Conservation (phyloP, 176 grass and related monocot genomes). For the Musa itinerans region DNA sequence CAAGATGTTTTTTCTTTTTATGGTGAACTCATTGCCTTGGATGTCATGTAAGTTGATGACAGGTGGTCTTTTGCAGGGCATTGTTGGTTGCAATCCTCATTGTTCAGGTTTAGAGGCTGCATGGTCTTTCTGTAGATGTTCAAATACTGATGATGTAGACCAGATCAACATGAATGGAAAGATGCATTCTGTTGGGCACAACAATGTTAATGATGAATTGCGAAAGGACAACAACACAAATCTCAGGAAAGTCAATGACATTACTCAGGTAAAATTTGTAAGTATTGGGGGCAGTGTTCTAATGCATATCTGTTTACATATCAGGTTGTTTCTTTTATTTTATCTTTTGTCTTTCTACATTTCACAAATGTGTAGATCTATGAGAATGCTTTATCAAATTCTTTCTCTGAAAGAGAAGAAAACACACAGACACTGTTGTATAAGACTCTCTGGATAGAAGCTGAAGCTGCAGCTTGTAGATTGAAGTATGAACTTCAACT, state of each 20-base stretch:
- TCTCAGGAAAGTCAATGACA: not conserved
- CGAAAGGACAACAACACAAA: not conserved
- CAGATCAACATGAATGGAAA: constrained; percentile 14
- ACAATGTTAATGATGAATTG: not conserved
- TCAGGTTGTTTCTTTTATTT: not conserved
- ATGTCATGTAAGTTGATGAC: not conserved
- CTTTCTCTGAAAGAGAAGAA: constrained; percentile 32
- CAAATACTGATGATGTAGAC: not conserved
- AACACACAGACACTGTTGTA: constrained; percentile 40
- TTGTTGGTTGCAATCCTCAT: not conserved
- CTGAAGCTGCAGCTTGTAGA: constrained; percentile 56
- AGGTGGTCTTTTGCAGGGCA: not conserved
- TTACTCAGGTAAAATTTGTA: constrained; percentile 1
- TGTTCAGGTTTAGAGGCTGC: constrained; percentile 5
- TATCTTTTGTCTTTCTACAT: not conserved
- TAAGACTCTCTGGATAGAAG: constrained; percentile 72
- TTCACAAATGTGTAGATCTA: constrained; percentile 32
- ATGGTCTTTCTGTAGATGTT: not conserved
- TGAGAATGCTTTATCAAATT: constrained; percentile 29
- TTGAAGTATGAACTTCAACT: constrained; percentile 79
- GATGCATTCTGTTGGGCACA: not conserved
- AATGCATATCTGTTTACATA: not conserved
- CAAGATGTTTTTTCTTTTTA: not conserved
- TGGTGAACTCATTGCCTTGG: too few species aligned
- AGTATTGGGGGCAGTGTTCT: not conserved